phyloP scores from a whole-genome alignment of 2,329 filamentous ascomycete genomes.

The Trichoderma hamatum region DNA sequence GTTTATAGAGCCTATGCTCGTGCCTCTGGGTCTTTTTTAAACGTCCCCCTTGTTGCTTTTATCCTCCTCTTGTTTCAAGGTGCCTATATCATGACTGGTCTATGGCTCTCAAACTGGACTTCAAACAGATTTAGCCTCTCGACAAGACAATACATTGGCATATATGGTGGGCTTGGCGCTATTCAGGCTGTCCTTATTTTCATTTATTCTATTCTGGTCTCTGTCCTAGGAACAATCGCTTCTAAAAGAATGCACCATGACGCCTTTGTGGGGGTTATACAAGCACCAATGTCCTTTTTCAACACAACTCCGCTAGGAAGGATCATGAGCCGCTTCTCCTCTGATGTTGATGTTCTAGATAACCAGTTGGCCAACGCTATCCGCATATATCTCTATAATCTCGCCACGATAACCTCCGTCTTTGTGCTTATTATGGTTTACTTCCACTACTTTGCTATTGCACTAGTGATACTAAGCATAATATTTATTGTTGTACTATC shows the following conservation, averaged over 20 bases:
- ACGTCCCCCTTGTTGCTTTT: constrained; percentile 64
- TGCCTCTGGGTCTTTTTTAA: constrained; percentile 72
- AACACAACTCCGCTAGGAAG: constrained; percentile 93
- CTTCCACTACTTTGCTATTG: constrained; percentile 81
- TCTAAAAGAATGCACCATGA: constrained; percentile 80
- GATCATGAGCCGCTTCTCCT: constrained; percentile 94
- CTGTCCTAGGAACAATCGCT: constrained; percentile 76
- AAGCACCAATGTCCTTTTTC: constrained; percentile 83
- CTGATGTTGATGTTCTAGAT: constrained; percentile 96
- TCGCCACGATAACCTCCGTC: constrained; percentile 79
- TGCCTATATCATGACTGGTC: constrained; percentile 80
- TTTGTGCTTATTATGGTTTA: constrained; percentile 93
- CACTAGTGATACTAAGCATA: constrained; percentile 66
- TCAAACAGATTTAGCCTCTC: constrained; percentile 72
- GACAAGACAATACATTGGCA: constrained; percentile 71
- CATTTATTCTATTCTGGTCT: constrained; percentile 75
- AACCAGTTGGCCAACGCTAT: constrained; percentile 87
- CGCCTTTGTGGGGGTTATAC: constrained; percentile 74
- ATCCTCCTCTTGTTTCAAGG: constrained; percentile 75
- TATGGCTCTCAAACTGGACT: constrained; percentile 96
- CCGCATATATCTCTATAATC: constrained; percentile 86
- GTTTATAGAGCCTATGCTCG: constrained; percentile 78
- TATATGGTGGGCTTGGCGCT: constrained; percentile 71
- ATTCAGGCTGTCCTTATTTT: constrained; percentile 77
- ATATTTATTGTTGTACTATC: constrained; percentile 80